phyloP scores from a whole-genome alignment of 495 filamentous ascomycete genomes.

The Coniosporium apollinis region DNA sequence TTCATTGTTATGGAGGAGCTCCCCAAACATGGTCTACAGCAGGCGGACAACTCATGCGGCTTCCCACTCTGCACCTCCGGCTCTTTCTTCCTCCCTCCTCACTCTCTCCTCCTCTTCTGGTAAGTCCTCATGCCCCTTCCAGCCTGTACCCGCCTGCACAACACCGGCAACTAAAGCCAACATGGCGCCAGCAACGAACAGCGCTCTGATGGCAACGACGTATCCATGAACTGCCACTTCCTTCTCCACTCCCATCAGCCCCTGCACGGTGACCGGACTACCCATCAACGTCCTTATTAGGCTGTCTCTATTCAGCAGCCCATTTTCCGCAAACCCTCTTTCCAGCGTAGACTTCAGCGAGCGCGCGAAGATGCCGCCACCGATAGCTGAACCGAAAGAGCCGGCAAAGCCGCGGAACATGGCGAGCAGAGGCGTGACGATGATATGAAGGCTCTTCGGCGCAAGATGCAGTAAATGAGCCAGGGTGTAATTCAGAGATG shows the following conservation, averaged over 20 bases:
- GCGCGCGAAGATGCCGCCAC: conserved; percentile 56
- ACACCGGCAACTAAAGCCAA: conserved; percentile 36
- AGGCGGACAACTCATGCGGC: no score
- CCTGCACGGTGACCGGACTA: conserved; percentile 44
- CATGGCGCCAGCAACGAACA: conserved; percentile 41
- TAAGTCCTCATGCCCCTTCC: no score
- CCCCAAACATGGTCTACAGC: no score
- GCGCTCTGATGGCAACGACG: conserved; percentile 34
- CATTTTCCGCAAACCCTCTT: conserved; percentile 38
- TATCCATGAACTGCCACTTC: conserved; percentile 47
- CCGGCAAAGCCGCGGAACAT: conserved; percentile 63
- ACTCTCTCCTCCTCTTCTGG: no score
- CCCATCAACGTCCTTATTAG: conserved; percentile 49
- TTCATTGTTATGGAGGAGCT: no score
- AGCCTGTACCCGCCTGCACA: conserved; percentile 54
- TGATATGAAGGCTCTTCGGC: conserved; percentile 41
- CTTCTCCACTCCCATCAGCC: conserved; percentile 34
- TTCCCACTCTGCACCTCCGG: no score
- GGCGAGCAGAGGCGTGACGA: conserved; percentile 50
- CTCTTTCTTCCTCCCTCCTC: no score
- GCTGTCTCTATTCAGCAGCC: conserved; percentile 28
- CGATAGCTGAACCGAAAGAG: conserved; percentile 58
- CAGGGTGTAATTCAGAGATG: conserved; percentile 58
- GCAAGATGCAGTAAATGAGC: conserved; percentile 61
- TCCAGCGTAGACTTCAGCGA: conserved; percentile 37